Base-by-base conservation (phyloP, 2,329 filamentous ascomycete genomes). In the Sporothrix dimorphospora region DNA sequence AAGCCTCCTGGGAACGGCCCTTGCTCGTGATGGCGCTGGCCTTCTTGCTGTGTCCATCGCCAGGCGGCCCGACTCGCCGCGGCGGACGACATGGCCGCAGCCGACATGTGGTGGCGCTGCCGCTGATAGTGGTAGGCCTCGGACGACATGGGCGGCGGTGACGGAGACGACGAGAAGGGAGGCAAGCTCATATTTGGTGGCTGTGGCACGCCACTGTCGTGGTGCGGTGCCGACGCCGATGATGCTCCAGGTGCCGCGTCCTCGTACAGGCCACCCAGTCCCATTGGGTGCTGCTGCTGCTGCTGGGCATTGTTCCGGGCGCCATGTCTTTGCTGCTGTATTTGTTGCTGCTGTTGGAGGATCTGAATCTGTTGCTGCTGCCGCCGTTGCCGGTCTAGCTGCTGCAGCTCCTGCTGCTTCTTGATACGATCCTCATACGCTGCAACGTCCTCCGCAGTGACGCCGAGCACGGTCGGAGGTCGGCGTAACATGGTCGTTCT, bases 381-480 rank as follows among this genome's bases (percentile, higher is more conserved):
- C 14, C 55, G 57, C n/a, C 47, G 45, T 11, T 42, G 66, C 14
- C 59, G 59, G 42, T 67, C 69, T n/a, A 71, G 71, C 21, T 59
- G 55, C 49, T 53, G 69, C 24, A 61, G 53, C 63, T 75, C 72
- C 4, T 74, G 71, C 30, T 69, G 70, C 69, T 63, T 69, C 34
- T 78, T 77, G 30, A 82, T 83, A 73, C 89, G 85, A 79, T 91
- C 89, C 78, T 93, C 91, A 81, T 92, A 93, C 70, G 87, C 84
- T 51, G 90, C 89, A 51, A 93, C 85, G 79, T 94, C 91, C 78
- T 92, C 89, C 65, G 88, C 84, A 2, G 91, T 93, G 75, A 93
- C 86, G 71, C 86, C 84, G 74, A 94, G 88, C 16, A 87, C 87
- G 63, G 91, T 94, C 12, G 91, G 86, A 19, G 88, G 86, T 61